Evolutionary conservation across 768 basidiomycete species (phyloP).

Genomic region (Boletus rufocinnamomeus): DNA sequence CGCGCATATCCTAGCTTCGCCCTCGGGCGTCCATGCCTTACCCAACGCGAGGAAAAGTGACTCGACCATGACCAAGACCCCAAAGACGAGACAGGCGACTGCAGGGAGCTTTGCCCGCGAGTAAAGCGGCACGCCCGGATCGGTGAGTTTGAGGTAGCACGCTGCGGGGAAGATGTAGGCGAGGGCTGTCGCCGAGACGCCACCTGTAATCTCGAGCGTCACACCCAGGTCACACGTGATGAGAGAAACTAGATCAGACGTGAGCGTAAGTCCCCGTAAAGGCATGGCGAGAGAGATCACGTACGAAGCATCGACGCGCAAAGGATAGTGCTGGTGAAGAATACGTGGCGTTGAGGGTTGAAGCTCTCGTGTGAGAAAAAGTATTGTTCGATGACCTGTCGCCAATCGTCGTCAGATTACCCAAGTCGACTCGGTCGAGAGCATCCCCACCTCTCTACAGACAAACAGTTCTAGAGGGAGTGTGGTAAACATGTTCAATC

Average conservation of each 20-base stretch:
- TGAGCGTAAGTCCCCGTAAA: not conserved
- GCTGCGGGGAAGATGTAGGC: constrained; percentile 92
- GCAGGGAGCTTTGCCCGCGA: constrained; percentile 77
- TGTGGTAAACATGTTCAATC: constrained; percentile 97
- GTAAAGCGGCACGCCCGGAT: constrained; percentile 59
- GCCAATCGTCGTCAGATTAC: constrained; percentile 4
- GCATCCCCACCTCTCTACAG: constrained; percentile 77
- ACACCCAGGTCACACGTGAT: constrained; percentile 97
- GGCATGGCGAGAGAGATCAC: constrained; percentile 24
- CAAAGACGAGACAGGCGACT: constrained; percentile 69
- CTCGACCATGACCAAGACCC: constrained; percentile 71
- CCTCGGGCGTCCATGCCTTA: constrained; percentile 77
- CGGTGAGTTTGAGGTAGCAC: constrained; percentile 78
- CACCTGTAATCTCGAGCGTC: constrained; percentile 98
- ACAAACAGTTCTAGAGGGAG: constrained; percentile 96
- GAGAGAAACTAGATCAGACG: constrained; percentile 66
- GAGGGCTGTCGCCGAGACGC: constrained; percentile 87
- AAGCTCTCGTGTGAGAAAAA: constrained; percentile 91
- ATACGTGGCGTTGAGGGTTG: constrained; percentile 79
- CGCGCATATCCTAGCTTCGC: constrained; percentile 70
- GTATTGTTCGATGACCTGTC: constrained; percentile 89
- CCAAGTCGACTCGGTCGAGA: not conserved
- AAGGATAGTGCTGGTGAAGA: constrained; percentile 87
- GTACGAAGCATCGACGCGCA: constrained; percentile 80
- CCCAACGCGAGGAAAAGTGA: constrained; percentile 75